Base-by-base conservation (phyloP, 768 basidiomycete species). In the Naganishia friedmannii region DNA sequence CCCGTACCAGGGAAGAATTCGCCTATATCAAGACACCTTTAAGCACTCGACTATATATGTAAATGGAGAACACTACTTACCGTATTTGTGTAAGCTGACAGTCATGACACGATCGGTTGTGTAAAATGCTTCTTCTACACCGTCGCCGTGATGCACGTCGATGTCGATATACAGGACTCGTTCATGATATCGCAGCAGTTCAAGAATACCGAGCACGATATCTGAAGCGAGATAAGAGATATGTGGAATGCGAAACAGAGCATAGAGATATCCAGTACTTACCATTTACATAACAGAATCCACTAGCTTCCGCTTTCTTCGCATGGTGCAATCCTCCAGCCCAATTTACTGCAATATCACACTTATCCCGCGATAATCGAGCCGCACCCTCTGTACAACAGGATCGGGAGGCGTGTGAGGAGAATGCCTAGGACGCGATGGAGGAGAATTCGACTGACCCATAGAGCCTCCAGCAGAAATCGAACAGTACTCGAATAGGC, bases 401-500 rank as follows among this genome's bases (percentile, higher is more conserved):
- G 17, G 42, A 23, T 13, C 15, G 13, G 23, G 26, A 39, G 45
- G 8, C 29, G 15, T 31, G 48, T 15, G 13, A 23, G 13, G 2
- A 39, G 15, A 39, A 32, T 32, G 17, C 53, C 8, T 53, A 55
- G 29, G 28, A 34, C 32, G 32, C n/a, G 6, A 32, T 19, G 51
- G 29, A 51, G 1, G 8, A 19, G 34, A 15, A 46, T 46, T 37
- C 42, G 1, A 82, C 88, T 69, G 75, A 96, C 96, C 95, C 93
- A 99, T 98, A 0, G 93, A 96, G 3, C 96, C 96, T 56, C 96
- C 96, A n/a, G 96, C 96, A 13, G 96, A 98, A 76, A 99, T 99
- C 3, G 95, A 94, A 79, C 96, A 97, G 79, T 97, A 99, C 75
- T 99, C 96, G 79, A 99, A 99, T 55, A 99, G 83, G 0, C 96